Evolutionary conservation across 129 eudicot genomes (phyloP), one percentile per base, ranked within the genome.

Genomic region (Saussurea involucrata): DNA sequence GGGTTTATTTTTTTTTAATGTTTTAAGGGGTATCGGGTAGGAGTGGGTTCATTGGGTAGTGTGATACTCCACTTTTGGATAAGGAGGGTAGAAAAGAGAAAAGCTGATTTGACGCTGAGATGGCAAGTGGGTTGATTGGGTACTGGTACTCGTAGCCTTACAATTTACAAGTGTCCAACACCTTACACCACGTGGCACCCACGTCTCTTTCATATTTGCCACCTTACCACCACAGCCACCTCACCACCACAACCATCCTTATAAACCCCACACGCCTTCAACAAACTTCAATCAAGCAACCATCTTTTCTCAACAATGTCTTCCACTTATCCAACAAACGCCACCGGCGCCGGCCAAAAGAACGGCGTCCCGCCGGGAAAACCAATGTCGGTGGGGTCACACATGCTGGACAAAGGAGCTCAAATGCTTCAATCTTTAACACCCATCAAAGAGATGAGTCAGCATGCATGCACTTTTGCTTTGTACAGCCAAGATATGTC

Each of bases 401-500:
- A 80, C 1, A 55, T 91, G 83, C 60, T 86, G 10, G 97, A 91
- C 84, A 88, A 85, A 85, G 91, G 93, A 40, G 88, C 93, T 1
- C 74, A 86, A 24, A 86, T 91, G 93, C 29, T 88, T 20, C 97
- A 91, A 68, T 82, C 93, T 1, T 29, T 91, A 29, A 86, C 83
- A 37, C 93, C 93, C 75, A 78, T 91, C 12, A 91, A 88, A 64
- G 78, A 91, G 8, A 82, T 85, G 82, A 88, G 71, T 69, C 88
- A 86, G 34, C 97, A 91, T 21, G 84, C 73, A 1, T 86, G 93
- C 58, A 88, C 91, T 44, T 91, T 91, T 8, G 89, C 97, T 13
- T 8, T 85, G 20, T 91, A 88, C 66, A 65, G 82, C 69, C 90
- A 91, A 25, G 93, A 88, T 65, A 85, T 88, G 93, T 72, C 78